Evolutionary conservation across 2,329 filamentous ascomycete species (phyloP), one percentile per base, ranked within the genome.

Genomic region (Myriosclerotinia duriaeana): DNA sequence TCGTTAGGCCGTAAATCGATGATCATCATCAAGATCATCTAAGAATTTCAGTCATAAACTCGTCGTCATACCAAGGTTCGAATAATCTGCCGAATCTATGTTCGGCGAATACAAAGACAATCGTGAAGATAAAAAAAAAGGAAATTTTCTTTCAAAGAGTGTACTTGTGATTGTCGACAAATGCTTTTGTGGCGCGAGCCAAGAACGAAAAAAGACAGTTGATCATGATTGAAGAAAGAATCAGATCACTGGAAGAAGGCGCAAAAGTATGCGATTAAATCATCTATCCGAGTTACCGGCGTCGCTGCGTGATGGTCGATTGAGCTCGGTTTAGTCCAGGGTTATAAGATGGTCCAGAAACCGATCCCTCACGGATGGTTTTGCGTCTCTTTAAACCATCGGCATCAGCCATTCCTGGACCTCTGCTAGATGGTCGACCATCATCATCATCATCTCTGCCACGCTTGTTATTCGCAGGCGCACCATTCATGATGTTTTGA

Each of bases 331-430:
- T 82, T 75, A 84, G 65, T 48, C 71, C 78, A 22, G 80, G 72
- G 59, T 85, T 83, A 72, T 84, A 85, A 22, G 76, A 77, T 30
- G 83, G 78, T 30, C 80, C 73, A n/a, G 83, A 79, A n/a, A 84
- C 80, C 2, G 81, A 79, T 14, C 82, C 80, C 72, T 91, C 88
- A 69, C 87, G 84, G 71, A 90, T 82, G 0, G 90, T 93, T 82
- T 93, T 94, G 70, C 91, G 88, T 72, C 92, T 87, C 80, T 96
- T 96, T 67, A 89, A 78, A 30, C 84, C 82, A 56, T 90, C 85
- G 69, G 87, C 79, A 54, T 88, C 86, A 9, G 67, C 66, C 64
- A 65, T 65, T 46, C 81, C 78, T 36, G 81, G 78, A 67, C 79
- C 81, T 69, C 82, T 79, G 74, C 84, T 88, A 50, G 86, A 83